Evolutionary conservation across 2,329 filamentous ascomycete genomes (phyloP).

Genomic region (Cladophialophora chaetospira): DNA sequence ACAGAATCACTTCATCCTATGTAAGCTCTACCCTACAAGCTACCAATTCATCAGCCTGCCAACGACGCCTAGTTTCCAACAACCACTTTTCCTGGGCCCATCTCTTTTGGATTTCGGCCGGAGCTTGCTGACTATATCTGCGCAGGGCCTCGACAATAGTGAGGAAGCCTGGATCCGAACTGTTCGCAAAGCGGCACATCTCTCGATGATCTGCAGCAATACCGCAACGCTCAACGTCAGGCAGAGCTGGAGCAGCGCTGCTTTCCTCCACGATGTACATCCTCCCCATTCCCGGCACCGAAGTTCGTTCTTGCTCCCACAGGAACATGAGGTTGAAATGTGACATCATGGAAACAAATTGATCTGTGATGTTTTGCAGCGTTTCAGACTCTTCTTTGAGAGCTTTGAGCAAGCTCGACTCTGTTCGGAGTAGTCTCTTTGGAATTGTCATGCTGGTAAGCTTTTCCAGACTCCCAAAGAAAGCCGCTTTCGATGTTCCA

Average conservation of each 20-base stretch:
- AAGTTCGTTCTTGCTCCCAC: conserved; percentile 44
- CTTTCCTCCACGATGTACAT: conserved; percentile 39
- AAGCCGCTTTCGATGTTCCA: conserved; percentile 39
- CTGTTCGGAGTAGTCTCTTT: conserved; percentile 32
- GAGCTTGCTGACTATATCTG: too few relatives aligned
- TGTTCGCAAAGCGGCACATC: too few relatives aligned
- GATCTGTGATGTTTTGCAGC: conserved; percentile 43
- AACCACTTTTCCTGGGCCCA: too few relatives aligned
- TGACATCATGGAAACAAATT: conserved; percentile 43
- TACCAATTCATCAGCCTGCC: too few relatives aligned
- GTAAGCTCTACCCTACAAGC: too few relatives aligned
- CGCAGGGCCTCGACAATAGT: too few relatives aligned
- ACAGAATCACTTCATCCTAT: too few relatives aligned
- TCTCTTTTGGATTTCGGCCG: too few relatives aligned
- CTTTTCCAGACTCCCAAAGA: conserved; percentile 34
- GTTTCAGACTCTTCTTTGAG: conserved; percentile 51
- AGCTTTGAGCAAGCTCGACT: conserved; percentile 55
- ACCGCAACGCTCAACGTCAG: conserved; percentile 41
- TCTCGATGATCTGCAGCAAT: conserved; percentile 38
- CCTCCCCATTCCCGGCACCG: conserved; percentile 37
- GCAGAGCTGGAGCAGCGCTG: conserved; percentile 39
- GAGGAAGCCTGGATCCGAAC: too few relatives aligned
- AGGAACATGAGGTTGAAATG: conserved; percentile 44
- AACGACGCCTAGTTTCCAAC: too few relatives aligned
- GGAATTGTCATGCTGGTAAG: conserved; percentile 36